phyloP scores from a whole-genome alignment of 768 basidiomycete genomes.

The Baorangia bicolor region DNA sequence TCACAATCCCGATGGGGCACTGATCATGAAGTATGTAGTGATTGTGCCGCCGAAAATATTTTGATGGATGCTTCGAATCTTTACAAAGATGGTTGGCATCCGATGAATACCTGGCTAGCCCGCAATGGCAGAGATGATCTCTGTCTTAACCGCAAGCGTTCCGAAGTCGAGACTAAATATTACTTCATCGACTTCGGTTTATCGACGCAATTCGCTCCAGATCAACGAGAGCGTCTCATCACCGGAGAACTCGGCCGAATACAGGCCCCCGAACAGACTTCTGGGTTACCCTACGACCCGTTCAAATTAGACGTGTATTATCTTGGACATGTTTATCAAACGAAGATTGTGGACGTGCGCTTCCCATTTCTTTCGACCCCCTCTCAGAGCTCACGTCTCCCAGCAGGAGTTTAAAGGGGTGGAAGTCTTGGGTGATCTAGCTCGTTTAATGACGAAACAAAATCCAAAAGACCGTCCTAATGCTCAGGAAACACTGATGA shows the following conservation, averaged over 20 bases:
- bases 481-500: not conserved
- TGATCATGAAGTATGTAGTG: conserved; percentile 12
- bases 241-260: conserved; percentile 9
- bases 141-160: conserved; percentile 23
- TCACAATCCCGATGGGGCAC: fast-evolving
- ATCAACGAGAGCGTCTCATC: not conserved
- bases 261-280: conserved; percentile 24
- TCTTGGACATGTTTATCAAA: conserved; percentile 24
- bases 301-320: conserved; percentile 33
- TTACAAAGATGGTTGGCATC: conserved; percentile 31
- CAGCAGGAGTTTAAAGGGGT: conserved; percentile 9
- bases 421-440: not conserved
- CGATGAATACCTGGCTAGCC: conserved; percentile 1
- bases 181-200: conserved; percentile 39
- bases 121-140: conserved; percentile 15
- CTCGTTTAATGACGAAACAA: conserved; percentile 2
- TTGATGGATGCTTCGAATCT: conserved; percentile 28
- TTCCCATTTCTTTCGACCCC: not conserved
- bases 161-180: conserved; percentile 28
- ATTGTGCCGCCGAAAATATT: conserved; percentile 31
- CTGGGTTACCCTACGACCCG: conserved; percentile 24
- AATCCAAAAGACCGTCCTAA: conserved; percentile 6
- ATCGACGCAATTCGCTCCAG: conserved; percentile 27
- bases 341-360: conserved; percentile 16
- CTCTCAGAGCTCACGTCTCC: not conserved